A percentile compares a stretch with the other conserved stretches of the same genome.
Conservation (phyloP, 768 basidiomycete genomes). For the Exsudoporus frostii region DNA sequence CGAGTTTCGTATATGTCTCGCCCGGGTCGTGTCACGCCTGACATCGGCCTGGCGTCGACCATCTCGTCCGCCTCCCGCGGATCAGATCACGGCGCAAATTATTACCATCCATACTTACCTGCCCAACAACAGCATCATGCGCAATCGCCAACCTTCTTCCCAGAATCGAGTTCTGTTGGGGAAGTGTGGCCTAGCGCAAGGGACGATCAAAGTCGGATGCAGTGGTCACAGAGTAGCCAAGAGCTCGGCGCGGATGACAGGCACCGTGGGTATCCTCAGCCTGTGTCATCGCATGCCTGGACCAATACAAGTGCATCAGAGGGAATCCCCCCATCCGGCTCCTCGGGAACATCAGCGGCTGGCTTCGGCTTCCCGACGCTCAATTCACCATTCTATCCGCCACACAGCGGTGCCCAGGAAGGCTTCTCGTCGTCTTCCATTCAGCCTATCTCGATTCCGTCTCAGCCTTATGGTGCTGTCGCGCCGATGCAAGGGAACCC, state of each 20-base stretch:
- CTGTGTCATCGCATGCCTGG: slow-evolving; percentile 28
- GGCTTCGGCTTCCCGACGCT: slow-evolving; percentile 49
- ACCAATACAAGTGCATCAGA: slow-evolving; percentile 18
- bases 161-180: slow-evolving; percentile 13
- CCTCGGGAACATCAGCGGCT: slow-evolving; percentile 22
- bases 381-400: slow-evolving; percentile 55
- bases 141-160: slow-evolving; percentile 24
- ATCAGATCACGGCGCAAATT: slow-evolving; percentile 21
- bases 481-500: slow-evolving; percentile 20
- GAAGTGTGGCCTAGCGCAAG: slow-evolving; percentile 22
- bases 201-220: slow-evolving; percentile 22
- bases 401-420: slow-evolving; percentile 32
- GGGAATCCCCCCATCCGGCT: slow-evolving; percentile 19
- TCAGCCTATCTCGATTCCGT: slow-evolving; percentile 29
- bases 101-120: slow-evolving; percentile 27
- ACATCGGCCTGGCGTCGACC: slow-evolving; percentile 18
- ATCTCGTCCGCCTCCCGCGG: slow-evolving; percentile 24
- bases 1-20: slow-evolving; percentile 27
- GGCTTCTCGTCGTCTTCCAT: slow-evolving; percentile 32
- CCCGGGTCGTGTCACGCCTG: slow-evolving; percentile 27
- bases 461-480: slow-evolving; percentile 30
- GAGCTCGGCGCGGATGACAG: slow-evolving; percentile 24
- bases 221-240: slow-evolving; percentile 29
- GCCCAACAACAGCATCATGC: slow-evolving; percentile 25
- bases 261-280: slow-evolving; percentile 30